Evolutionary conservation across 1,284 basidiomycete species (phyloP).

Genomic region (Puccinia novopanici): DNA sequence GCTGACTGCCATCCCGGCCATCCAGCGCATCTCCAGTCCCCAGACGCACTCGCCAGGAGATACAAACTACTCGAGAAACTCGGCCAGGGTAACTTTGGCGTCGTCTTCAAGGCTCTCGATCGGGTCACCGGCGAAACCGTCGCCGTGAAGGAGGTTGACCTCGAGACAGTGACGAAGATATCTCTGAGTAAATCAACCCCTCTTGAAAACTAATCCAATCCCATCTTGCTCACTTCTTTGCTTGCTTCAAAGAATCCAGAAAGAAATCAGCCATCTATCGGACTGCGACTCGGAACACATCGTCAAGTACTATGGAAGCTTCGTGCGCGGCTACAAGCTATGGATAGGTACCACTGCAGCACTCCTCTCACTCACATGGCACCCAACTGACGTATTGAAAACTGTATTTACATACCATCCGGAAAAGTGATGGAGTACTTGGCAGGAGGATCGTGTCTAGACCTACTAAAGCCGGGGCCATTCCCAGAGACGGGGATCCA

Average conservation of each 20-base stretch:
- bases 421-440: constrained; percentile 44
- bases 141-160: constrained; percentile 43
- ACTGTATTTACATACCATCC: not conserved
- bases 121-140: constrained; percentile 44
- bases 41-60: constrained; percentile 33
- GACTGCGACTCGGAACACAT: constrained; percentile 43
- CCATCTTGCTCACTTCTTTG: not conserved
- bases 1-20: not conserved
- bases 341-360: constrained; percentile 31
- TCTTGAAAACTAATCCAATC: not conserved
- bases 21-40: not conserved
- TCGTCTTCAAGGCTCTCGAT: constrained; percentile 45
- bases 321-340: constrained; percentile 45
- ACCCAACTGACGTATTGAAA: not conserved
- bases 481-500: constrained; percentile 45
- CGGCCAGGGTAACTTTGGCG: constrained; percentile 48
- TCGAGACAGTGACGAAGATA: constrained; percentile 48
- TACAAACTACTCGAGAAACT: constrained; percentile 48
- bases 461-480: constrained; percentile 38
- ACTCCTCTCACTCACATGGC: not conserved
- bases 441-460: constrained; percentile 49
- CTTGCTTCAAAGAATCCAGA: constrained; percentile 15
- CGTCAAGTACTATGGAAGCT: constrained; percentile 50
- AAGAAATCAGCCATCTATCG: constrained; percentile 44
- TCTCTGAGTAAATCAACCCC: constrained; percentile 23